Base-by-base conservation (phyloP, 768 basidiomycete species). In the Daedaleopsis sinensis region DNA sequence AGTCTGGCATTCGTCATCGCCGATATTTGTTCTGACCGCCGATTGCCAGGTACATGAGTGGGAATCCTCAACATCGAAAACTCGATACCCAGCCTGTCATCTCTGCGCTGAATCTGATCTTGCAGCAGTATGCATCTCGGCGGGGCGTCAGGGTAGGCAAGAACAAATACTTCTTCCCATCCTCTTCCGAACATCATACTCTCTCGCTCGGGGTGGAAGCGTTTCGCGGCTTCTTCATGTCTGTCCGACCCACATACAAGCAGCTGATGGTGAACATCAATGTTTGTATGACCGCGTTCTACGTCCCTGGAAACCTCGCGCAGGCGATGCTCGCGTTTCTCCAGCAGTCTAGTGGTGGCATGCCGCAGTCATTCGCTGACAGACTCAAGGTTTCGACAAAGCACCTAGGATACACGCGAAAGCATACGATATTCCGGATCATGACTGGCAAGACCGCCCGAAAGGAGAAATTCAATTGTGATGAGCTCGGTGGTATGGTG, bases 161-260 rank as follows among this genome's bases (percentile, higher is more conserved):
- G 54, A 87, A 87, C 62, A 80, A 85, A 13, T 90, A 84, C 71
- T 91, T 90, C 74, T 89, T 89, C 76, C 70, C 70, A 5, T 59
- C 71, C 8, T 57, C 57, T 0, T 57, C 67, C 1, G 55, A 65
- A 18, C 42, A 65, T 44, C 21, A 43, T 18, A 12, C 23, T 8
- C 62, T 84, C 13, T 75, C 76, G 0, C 67, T 67, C 3, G 80
- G 80, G 0, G 66, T 82, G 0, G 79, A 78, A 44, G 82, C 82
- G 0, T 74, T 75, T 68, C 74, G 77, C 58, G 83, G 83, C 2
- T 84, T 81, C 67, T 84, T 78, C 71, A 76, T 81, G 67, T 84
- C 83, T 1, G 75, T 80, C 4, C 76, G 84, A 0, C 83, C 82
- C 0, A 76, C 75, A 13, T 79, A 77, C 68, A 81, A 79, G 52